Conservation (phyloP, 1,139 yeast genomes). For the Suhomyces chickasaworum region DNA sequence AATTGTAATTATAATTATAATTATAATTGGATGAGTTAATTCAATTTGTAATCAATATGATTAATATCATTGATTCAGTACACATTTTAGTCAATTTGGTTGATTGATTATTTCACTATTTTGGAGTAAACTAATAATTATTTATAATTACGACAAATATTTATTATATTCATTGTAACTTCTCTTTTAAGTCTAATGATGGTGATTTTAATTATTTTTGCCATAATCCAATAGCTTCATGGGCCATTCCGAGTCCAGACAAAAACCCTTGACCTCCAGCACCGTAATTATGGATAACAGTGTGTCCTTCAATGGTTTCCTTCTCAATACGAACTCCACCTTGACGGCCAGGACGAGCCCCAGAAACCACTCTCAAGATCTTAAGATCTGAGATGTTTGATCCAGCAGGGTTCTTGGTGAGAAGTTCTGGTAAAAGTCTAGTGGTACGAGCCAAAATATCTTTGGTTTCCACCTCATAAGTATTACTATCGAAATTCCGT, state of each 20-base stretch:
- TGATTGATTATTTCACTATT: too few relatives aligned
- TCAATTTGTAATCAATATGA: too few relatives aligned
- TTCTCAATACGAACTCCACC: slow-evolving; percentile 22
- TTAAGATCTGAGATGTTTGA: slow-evolving; percentile 16
- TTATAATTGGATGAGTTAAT: too few relatives aligned
- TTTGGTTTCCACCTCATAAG: slow-evolving; percentile 15
- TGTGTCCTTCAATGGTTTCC: slow-evolving; percentile 13
- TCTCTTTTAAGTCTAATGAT: too few relatives aligned
- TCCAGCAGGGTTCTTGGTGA: slow-evolving; percentile 19
- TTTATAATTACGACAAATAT: too few relatives aligned
- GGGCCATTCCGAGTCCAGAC: slow-evolving; percentile 23
- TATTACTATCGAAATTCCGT: slow-evolving; percentile 18
- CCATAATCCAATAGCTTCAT: slow-evolving; percentile 13
- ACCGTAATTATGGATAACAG: slow-evolving; percentile 22
- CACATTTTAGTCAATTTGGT: too few relatives aligned
- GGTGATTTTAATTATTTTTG: neutral
- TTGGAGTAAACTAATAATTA: too few relatives aligned
- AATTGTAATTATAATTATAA: too few relatives aligned
- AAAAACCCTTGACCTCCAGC: slow-evolving; percentile 26
- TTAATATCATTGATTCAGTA: too few relatives aligned
- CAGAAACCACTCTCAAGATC: slow-evolving; percentile 19
- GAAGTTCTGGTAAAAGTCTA: slow-evolving; percentile 16
- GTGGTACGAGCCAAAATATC: slow-evolving; percentile 19
- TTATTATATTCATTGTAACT: too few relatives aligned
- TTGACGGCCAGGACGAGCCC: slow-evolving; percentile 21